These are phyloP conservation scores for Lonicera japonica DNA, from an alignment of 129 eudicot genomes.

Conservation along the genomic window DNA sequence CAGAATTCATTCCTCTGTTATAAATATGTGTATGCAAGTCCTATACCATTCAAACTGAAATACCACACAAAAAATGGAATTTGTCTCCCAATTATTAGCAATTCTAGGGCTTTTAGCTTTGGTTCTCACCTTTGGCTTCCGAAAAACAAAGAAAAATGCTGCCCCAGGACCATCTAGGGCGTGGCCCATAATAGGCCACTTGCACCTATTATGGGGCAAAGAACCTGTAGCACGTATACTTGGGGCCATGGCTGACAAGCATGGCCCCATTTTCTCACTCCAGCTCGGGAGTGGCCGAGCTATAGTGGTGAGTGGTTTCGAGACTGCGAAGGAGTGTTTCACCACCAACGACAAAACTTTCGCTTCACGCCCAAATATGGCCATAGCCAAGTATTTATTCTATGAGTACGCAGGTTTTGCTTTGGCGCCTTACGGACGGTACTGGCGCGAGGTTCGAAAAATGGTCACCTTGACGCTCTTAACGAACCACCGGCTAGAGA, in stretches of 20 bases:
- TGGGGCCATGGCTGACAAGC: slow-evolving; percentile 40
- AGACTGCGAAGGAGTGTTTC: slow-evolving; percentile 48
- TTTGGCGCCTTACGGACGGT: slow-evolving; percentile 54
- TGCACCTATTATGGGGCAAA: slow-evolving; percentile 32
- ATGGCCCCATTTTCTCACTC: slow-evolving; percentile 49
- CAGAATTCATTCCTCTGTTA: too few relatives aligned
- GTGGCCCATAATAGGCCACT: slow-evolving; percentile 58
- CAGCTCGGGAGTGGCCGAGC: slow-evolving; percentile 44
- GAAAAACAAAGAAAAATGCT: background rate
- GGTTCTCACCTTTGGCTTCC: background rate
- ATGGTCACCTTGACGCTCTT: slow-evolving; percentile 49
- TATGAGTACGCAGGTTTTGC: slow-evolving; percentile 38
- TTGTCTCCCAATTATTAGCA: background rate
- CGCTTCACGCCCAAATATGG: slow-evolving; percentile 48
- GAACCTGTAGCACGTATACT: slow-evolving; percentile 45
- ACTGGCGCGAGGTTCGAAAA: slow-evolving; percentile 54
- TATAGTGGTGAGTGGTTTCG: slow-evolving; percentile 46
- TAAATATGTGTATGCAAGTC: too few relatives aligned
- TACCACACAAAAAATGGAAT: slow-evolving; percentile 3
- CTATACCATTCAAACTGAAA: too few relatives aligned
- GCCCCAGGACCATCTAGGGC: slow-evolving; percentile 60
- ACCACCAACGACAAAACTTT: slow-evolving; percentile 46
- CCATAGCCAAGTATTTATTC: slow-evolving; percentile 43
- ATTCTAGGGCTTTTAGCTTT: slow-evolving; percentile 3
- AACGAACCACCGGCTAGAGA: slow-evolving; percentile 34